Evolutionary conservation across 139 green algal species (phyloP).

Genomic region (Chlamydomonas sp.): DNA sequence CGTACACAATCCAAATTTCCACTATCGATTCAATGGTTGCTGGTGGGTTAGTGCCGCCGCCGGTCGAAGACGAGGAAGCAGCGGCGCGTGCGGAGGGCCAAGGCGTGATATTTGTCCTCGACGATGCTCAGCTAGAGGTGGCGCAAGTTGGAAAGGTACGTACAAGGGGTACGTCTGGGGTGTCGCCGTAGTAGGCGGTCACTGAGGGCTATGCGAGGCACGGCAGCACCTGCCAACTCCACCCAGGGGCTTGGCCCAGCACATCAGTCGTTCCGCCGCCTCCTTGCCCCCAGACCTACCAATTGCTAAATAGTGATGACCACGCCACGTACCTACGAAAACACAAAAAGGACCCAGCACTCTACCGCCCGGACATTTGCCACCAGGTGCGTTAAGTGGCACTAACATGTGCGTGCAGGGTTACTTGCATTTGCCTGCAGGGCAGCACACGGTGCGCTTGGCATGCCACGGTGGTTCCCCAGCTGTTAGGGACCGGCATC

Average conservation of each 20-base stretch:
- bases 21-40: constrained; percentile 27
- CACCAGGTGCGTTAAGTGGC: constrained; percentile 81
- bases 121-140: constrained; percentile 91
- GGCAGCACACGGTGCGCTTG: too few species aligned
- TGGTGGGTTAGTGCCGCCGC: constrained; percentile 70
- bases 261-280: neutral
- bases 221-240: too few species aligned
- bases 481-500: too few species aligned
- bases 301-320: constrained; percentile 97
- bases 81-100: constrained; percentile 39
- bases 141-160: constrained; percentile 94
- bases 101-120: constrained; percentile 92
- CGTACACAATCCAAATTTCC: too few species aligned
- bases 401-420: too few species aligned
- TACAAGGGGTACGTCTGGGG: neutral
- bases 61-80: constrained; percentile 62
- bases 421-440: too few species aligned
- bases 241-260: too few species aligned
- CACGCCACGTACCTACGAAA: constrained; percentile 90
- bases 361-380: constrained; percentile 94
- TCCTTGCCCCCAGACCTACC: constrained; percentile 66
- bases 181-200: too few species aligned
- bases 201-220: too few species aligned
- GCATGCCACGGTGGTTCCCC: too few species aligned
- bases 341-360: constrained; percentile 87